Evolutionary conservation across 257 asterid genomes (phyloP).

Genomic region (Capsicum pubescens): DNA sequence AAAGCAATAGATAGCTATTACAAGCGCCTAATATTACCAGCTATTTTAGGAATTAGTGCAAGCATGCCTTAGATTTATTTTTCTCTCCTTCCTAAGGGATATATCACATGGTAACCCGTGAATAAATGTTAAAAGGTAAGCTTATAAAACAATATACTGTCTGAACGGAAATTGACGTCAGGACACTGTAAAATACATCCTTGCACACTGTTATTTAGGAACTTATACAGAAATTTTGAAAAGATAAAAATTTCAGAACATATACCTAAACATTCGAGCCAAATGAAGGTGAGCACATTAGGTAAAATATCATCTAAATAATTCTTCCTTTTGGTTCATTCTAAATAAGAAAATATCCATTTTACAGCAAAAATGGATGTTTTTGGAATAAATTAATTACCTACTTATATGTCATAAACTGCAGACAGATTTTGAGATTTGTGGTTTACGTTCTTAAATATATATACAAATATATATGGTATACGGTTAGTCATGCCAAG

Average conservation of each 20-base stretch:
- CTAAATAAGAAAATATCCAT: constrained; percentile 3
- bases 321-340: constrained; percentile 1
- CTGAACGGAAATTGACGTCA: constrained; percentile 14
- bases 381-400: constrained; percentile 24
- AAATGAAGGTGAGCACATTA: constrained; percentile 18
- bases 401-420: constrained; percentile 8
- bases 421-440: constrained; percentile 1
- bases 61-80: neutral
- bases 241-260: constrained; percentile 1
- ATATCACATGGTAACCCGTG: constrained; percentile 15
- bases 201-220: neutral
- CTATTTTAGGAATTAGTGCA: neutral
- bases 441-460: neutral
- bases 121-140: neutral
- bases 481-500: neutral
- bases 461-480: neutral
- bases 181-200: neutral
- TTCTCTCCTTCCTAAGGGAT: neutral
- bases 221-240: neutral
- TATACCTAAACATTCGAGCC: neutral
- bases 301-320: constrained; percentile 12
- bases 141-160: neutral
- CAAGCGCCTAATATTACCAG: neutral
- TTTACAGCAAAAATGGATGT: neutral
- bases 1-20: neutral